A percentile compares a stretch with the other conserved stretches of the same genome.
Evolutionary conservation across 129 eudicot species (phyloP).

Genomic region (Chrysanthemum makinoi): DNA sequence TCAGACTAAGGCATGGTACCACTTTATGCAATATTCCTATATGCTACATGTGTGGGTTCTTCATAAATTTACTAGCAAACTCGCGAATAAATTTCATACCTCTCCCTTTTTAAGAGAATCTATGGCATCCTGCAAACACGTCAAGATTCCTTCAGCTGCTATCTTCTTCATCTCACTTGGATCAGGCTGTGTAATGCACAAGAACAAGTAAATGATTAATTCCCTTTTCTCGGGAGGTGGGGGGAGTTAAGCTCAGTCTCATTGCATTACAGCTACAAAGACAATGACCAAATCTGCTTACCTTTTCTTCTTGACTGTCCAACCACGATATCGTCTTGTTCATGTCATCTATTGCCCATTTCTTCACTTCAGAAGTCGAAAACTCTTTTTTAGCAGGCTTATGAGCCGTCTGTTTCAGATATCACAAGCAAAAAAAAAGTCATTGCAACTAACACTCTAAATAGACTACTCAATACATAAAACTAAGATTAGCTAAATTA

Average conservation of each 20-base stretch:
- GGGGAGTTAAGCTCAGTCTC: background rate
- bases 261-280: background rate
- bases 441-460: conserved; percentile 6
- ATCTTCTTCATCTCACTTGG: conserved; percentile 61
- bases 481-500: background rate
- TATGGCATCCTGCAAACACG: conserved; percentile 82
- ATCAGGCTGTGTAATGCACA: conserved; percentile 55
- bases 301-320: conserved; percentile 92
- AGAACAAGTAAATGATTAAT: background rate
- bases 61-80: background rate
- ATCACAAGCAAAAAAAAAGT: background rate
- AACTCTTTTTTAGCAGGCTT: conserved; percentile 37
- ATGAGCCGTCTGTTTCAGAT: conserved; percentile 34
- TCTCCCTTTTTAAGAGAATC: conserved; percentile 63
- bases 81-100: conserved; percentile 32
- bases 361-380: conserved; percentile 67
- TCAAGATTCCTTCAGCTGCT: conserved; percentile 85
- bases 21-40: background rate
- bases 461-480: background rate
- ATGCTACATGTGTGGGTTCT: background rate
- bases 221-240: background rate
- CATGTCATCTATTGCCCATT: conserved; percentile 86
- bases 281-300: conserved; percentile 18
- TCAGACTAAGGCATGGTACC: background rate
- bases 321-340: conserved; percentile 75